phyloP scores from a whole-genome alignment of 192 early-diverging fungal species.

The Funneliformis mosseae region DNA sequence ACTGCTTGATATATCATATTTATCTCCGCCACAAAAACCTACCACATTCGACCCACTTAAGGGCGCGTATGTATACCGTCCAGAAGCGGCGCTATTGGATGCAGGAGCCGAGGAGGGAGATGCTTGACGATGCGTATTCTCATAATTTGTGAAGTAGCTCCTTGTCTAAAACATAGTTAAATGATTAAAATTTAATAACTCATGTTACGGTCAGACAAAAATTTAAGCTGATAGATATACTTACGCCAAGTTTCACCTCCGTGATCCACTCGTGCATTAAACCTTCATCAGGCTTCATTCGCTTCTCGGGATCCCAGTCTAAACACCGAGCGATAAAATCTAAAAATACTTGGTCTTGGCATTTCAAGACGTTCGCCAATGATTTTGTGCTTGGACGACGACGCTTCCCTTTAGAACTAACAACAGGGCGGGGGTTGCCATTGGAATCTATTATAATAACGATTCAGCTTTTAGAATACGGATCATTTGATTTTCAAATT shows the following conservation, averaged over 20 bases:
- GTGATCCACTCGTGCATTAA: slow-evolving; percentile 84
- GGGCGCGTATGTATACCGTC: not conserved
- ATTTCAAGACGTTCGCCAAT: slow-evolving; percentile 71
- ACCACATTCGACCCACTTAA: not conserved
- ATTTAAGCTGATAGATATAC: not conserved
- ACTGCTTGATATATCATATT: not conserved
- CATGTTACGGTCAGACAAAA: not conserved
- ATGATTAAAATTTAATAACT: not conserved
- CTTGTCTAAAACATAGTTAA: slow-evolving; percentile 2
- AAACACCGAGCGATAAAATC: slow-evolving; percentile 86
- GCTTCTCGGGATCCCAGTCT: slow-evolving; percentile 86
- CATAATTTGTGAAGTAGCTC: slow-evolving; percentile 21
- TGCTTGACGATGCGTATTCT: not conserved
- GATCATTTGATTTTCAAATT: slow-evolving; percentile 36
- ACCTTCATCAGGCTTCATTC: slow-evolving; percentile 86
- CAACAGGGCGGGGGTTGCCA: slow-evolving; percentile 60
- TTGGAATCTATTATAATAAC: slow-evolving; percentile 45
- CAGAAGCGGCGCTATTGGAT: not conserved
- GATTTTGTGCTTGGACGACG: slow-evolving; percentile 78
- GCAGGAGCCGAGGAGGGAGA: not conserved
- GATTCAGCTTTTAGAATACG: slow-evolving; percentile 22
- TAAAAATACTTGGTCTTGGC: slow-evolving; percentile 76
- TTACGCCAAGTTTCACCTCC: slow-evolving; percentile 46
- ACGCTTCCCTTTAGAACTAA: slow-evolving; percentile 89
- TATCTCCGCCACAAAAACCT: not conserved